These are phyloP conservation scores for Wickerhamiella bombiphila DNA, from an alignment of 805 yeast species.

Conservation along the genomic window DNA sequence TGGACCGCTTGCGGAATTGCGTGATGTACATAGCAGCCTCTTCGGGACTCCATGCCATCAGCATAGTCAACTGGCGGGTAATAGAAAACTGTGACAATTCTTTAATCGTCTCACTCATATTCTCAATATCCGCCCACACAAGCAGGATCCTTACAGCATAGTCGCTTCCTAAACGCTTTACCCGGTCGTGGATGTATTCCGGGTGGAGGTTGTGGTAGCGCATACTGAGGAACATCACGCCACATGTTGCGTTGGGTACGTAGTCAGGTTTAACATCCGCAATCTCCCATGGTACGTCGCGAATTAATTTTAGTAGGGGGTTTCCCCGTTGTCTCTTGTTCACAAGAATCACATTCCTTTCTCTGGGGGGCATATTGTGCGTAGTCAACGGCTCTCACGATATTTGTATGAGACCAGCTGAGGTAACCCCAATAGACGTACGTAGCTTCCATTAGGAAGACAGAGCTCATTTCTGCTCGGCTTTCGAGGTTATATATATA, in stretches of 20 bases:
- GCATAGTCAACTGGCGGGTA: slow-evolving; percentile 21
- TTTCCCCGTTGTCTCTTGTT: slow-evolving; percentile 19
- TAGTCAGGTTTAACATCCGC: slow-evolving; percentile 27
- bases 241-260: slow-evolving; percentile 22
- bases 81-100: slow-evolving; percentile 24
- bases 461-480: too few relatives aligned
- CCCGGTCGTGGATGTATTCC: slow-evolving; percentile 28
- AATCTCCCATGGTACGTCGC: slow-evolving; percentile 17
- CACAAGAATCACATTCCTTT: slow-evolving; percentile 1
- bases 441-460: too few relatives aligned
- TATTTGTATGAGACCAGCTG: too few relatives aligned
- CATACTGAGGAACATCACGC: slow-evolving; percentile 25
- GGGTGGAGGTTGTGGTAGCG: slow-evolving; percentile 27
- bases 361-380: too few relatives aligned
- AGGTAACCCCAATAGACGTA: too few relatives aligned
- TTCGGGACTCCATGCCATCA: slow-evolving; percentile 24
- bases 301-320: slow-evolving; percentile 19
- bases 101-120: slow-evolving; percentile 23
- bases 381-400: too few relatives aligned
- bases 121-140: slow-evolving; percentile 27
- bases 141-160: slow-evolving; percentile 23
- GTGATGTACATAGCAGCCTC: slow-evolving; percentile 28
- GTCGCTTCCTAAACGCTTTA: slow-evolving; percentile 22
- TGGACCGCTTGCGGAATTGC: slow-evolving; percentile 22
- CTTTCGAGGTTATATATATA: too few relatives aligned